Evolutionary conservation across 352 stramenopile species (phyloP).

Genomic region (Lagenidium sp.): DNA sequence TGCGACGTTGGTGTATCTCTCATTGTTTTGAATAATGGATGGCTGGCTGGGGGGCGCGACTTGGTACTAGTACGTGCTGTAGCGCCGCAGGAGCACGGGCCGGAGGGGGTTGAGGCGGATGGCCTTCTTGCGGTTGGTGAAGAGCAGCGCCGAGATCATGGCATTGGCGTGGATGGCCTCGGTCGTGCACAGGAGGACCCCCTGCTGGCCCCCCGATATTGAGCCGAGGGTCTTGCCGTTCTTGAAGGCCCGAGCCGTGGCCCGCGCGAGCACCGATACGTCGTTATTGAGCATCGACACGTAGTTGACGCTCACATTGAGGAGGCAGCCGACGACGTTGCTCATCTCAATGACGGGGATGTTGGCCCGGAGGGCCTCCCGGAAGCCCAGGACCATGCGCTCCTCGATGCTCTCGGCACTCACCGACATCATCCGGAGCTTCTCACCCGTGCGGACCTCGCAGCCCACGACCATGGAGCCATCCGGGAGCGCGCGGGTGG

Average conservation of each 20-base stretch:
- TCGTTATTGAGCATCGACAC: slow-evolving; percentile 57
- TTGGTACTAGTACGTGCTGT: slow-evolving; percentile 32
- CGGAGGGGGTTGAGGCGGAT: slow-evolving; percentile 39
- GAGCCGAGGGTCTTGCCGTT: slow-evolving; percentile 40
- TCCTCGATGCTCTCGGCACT: slow-evolving; percentile 37
- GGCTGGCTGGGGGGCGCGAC: slow-evolving; percentile 1
- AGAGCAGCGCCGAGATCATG: slow-evolving; percentile 65
- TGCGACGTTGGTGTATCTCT: slow-evolving; percentile 7
- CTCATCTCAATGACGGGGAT: slow-evolving; percentile 40
- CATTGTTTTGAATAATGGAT: too few species aligned
- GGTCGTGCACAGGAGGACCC: slow-evolving; percentile 42
- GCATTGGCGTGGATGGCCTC: slow-evolving; percentile 65
- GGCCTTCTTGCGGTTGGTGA: slow-evolving; percentile 78
- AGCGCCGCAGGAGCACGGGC: slow-evolving; percentile 39
- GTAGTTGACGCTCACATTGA: slow-evolving; percentile 64
- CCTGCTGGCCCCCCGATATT: slow-evolving; percentile 66
- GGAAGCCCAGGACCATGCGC: slow-evolving; percentile 37
- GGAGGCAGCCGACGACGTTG: slow-evolving; percentile 61
- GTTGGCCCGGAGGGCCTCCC: slow-evolving; percentile 38
- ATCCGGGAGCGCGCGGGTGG: slow-evolving; percentile 38
- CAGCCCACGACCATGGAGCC: slow-evolving; percentile 41
- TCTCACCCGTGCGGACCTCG: slow-evolving; percentile 46
- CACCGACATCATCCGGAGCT: slow-evolving; percentile 72
- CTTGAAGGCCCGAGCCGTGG: slow-evolving; percentile 43
- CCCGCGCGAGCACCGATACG: slow-evolving; percentile 39